Percentiles rank a stretch among this genome's conserved stretches.
These are phyloP conservation scores for Solanum peruvianum DNA, from an alignment of 257 asterid genomes.

Conservation along the genomic window DNA sequence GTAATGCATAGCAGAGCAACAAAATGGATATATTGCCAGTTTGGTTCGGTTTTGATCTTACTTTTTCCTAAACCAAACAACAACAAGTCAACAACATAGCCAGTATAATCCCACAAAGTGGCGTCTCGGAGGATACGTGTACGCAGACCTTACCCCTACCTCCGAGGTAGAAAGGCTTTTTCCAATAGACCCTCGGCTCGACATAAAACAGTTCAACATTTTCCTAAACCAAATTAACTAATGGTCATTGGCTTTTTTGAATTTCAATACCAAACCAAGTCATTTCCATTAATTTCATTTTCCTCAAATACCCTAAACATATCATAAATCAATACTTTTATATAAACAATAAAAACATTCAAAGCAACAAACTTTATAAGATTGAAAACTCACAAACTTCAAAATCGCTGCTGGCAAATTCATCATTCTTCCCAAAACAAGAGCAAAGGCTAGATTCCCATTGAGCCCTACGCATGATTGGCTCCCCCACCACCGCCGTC, in stretches of 20 bases:
- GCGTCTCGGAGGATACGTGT: not conserved
- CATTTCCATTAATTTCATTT: not conserved
- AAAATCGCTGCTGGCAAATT: conserved; percentile 51
- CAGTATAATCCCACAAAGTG: not conserved
- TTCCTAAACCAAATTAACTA: not conserved
- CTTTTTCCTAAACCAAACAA: not conserved
- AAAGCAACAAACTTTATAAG: not conserved
- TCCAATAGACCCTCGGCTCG: not conserved
- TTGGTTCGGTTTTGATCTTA: not conserved
- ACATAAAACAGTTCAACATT: not conserved
- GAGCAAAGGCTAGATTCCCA: conserved; percentile 49
- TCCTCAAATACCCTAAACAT: not conserved
- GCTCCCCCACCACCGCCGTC: conserved; percentile 9
- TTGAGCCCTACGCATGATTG: conserved; percentile 18
- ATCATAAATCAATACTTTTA: not conserved
- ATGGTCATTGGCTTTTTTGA: not conserved
- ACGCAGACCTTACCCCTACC: not conserved
- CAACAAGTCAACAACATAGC: not conserved
- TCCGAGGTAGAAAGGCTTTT: not conserved
- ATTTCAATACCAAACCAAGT: not conserved
- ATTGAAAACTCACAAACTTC: conserved; percentile 45
- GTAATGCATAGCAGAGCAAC: not conserved
- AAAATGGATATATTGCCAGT: not conserved
- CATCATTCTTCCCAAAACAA: conserved; percentile 46
- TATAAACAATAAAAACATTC: not conserved